Evolutionary conservation across 1,284 basidiomycete species (phyloP), one percentile per base, ranked within the genome.

Genomic region (Wallemia hederae): DNA sequence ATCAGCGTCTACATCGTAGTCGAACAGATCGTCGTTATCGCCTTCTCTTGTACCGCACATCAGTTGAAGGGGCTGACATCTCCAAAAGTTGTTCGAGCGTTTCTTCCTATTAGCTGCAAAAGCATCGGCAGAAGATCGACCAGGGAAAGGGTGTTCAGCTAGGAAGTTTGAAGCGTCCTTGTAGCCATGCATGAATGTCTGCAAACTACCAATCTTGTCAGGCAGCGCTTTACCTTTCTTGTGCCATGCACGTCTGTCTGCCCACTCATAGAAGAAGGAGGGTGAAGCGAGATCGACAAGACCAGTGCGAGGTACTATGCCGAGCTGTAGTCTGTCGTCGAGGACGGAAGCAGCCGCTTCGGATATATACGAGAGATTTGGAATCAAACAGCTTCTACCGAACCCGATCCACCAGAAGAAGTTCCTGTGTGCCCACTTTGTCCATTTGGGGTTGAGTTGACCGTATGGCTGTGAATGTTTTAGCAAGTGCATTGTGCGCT

Each of bases 181-280:
- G 66, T 78, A 92, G 17, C 88, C 88, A 63, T 84, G 78, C 65
- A 91, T 72, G 70, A 92, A 92, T 61, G 80, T 80, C 67, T 94
- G 88, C 77, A 89, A 82, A 66, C 84, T 87, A 1, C 89, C 89
- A 55, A 89, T 81, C 73, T 91, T 90, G 61, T 82, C 82, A 24
- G 83, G 85, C 22, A 89, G 70, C 1, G 76, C 75, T 65, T 85
- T 85, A 17, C 82, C 82, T 66, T 87, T 85, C 72, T 85, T 28
- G 9, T 33, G 56, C 22, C 49, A 57, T 2, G 49, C 5, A 26
- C 22, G 2, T 7, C 65, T 61, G 66, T 89, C 86, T 49, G 87
- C 72, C 84, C 85, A 90, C 68, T 86, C 84, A 65, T 89, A 90
- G 70, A 84, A 89, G 71, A 89, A 89, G 2, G 84, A 82, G 78